A percentile compares a stretch with the other conserved stretches of the same genome.
These are phyloP conservation scores for Rubia yunnanensis DNA, from an alignment of 257 asterid species.

Conservation along the genomic window DNA sequence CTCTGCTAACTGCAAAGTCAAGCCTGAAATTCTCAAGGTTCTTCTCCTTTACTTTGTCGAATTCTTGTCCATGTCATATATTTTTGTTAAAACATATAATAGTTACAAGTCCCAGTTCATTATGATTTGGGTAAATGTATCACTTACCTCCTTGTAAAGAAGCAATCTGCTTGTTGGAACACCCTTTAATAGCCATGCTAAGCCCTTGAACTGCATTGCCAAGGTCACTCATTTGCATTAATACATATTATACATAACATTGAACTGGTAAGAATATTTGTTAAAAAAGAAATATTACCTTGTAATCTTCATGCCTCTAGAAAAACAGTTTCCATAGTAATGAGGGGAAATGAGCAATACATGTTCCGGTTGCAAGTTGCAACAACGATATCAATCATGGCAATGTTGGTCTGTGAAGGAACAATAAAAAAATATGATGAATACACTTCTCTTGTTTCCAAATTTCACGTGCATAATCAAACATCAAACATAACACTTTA, in stretches of 20 bases:
- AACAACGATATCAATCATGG: constrained; percentile 10
- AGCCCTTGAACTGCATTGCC: constrained; percentile 71
- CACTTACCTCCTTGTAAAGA: constrained; percentile 84
- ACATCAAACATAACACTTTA: constrained; percentile 2
- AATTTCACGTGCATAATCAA: constrained; percentile 1
- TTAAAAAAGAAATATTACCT: constrained; percentile 33
- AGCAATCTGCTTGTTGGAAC: constrained; percentile 95
- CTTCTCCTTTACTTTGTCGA: constrained; percentile 81
- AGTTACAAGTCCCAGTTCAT: not conserved
- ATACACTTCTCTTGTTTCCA: not conserved
- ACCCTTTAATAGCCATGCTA: constrained; percentile 98
- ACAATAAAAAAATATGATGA: not conserved
- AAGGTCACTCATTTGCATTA: constrained; percentile 5
- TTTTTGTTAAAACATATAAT: not conserved
- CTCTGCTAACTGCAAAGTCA: constrained; percentile 96
- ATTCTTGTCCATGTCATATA: constrained; percentile 40
- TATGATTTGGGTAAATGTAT: not conserved
- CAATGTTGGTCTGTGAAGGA: constrained; percentile 8
- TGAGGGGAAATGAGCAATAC: constrained; percentile 92
- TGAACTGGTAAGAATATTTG: not conserved
- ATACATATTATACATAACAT: not conserved
- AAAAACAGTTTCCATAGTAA: constrained; percentile 97
- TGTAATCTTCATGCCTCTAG: constrained; percentile 81
- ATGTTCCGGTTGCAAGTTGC: constrained; percentile 96
- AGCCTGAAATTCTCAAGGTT: constrained; percentile 68